Evolutionary conservation across 495 filamentous ascomycete genomes (phyloP).

Genomic region (Podospora pseudocomata): DNA sequence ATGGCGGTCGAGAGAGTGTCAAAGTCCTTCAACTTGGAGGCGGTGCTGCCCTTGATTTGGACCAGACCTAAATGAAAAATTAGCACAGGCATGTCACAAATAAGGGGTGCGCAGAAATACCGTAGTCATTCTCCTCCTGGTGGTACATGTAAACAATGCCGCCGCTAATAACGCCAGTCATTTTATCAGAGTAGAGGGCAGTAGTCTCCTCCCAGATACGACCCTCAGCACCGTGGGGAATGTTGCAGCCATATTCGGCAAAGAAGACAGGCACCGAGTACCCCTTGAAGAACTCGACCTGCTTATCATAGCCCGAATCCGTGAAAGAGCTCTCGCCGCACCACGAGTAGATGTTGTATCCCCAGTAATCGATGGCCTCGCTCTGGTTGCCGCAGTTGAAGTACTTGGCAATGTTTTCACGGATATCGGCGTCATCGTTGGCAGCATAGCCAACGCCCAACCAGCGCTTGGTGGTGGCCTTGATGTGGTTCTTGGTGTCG

Average conservation of each 20-base stretch:
- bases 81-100: not conserved
- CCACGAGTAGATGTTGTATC: conserved; percentile 99
- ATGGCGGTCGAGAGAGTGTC: conserved; percentile 68
- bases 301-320: conserved; percentile 70
- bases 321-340: conserved; percentile 76
- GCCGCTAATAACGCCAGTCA: conserved; percentile 84
- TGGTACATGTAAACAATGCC: conserved; percentile 99
- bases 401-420: conserved; percentile 74
- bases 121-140: conserved; percentile 86
- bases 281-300: conserved; percentile 76
- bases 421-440: conserved; percentile 81
- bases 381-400: conserved; percentile 77
- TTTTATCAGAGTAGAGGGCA: conserved; percentile 73
- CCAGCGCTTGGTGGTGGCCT: conserved; percentile 65
- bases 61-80: conserved; percentile 54
- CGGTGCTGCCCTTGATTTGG: conserved; percentile 52
- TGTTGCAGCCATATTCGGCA: conserved; percentile 96
- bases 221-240: conserved; percentile 51
- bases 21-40: conserved; percentile 69
- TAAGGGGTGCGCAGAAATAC: conserved; percentile 35
- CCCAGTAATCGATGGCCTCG: conserved; percentile 87
- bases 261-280: conserved; percentile 95
- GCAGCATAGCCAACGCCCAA: conserved; percentile 94
- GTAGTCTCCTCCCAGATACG: conserved; percentile 84
- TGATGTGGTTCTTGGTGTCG: conserved; percentile 92